A percentile compares a stretch with the other conserved stretches of the same genome.
These are phyloP conservation scores for Mycena floridula DNA, from an alignment of 768 basidiomycete species.

Conservation along the genomic window DNA sequence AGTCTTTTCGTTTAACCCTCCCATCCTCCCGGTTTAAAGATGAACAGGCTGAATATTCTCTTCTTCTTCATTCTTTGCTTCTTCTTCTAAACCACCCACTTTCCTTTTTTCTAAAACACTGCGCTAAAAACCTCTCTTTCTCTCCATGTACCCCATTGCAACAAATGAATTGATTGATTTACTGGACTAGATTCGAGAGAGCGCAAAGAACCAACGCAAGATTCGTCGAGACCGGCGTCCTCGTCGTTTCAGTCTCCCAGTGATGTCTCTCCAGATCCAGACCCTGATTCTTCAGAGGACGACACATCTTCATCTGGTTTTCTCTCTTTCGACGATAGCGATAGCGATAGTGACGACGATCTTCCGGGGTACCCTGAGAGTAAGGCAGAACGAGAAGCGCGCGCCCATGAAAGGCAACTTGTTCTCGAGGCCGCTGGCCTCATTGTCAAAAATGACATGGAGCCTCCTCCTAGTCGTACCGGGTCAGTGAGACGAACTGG, in stretches of 20 bases:
- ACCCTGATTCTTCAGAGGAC: slow-evolving; percentile 21
- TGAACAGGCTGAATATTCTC: slow-evolving; percentile 78
- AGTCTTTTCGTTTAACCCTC: slow-evolving; percentile 55
- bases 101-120: no score
- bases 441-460: slow-evolving; percentile 59
- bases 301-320: slow-evolving; percentile 34
- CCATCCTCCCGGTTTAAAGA: slow-evolving; percentile 56
- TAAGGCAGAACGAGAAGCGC: slow-evolving; percentile 47
- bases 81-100: no score
- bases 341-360: slow-evolving; percentile 25
- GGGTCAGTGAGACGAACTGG: slow-evolving; percentile 9
- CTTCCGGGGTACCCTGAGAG: slow-evolving; percentile 31
- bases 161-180: slow-evolving; percentile 9
- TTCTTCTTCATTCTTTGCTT: slow-evolving; percentile 30
- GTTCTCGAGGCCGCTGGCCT: slow-evolving; percentile 89
- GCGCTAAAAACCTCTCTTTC: no score
- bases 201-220: not conserved
- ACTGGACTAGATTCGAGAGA: not conserved
- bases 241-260: no score
- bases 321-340: slow-evolving; percentile 34
- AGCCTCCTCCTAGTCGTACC: slow-evolving; percentile 35
- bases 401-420: slow-evolving; percentile 70
- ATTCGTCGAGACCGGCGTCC: no score
- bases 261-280: no score
- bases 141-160: slow-evolving; percentile 21